phyloP scores from a whole-genome alignment of 257 asterid genomes.

The Echium plantagineum region DNA sequence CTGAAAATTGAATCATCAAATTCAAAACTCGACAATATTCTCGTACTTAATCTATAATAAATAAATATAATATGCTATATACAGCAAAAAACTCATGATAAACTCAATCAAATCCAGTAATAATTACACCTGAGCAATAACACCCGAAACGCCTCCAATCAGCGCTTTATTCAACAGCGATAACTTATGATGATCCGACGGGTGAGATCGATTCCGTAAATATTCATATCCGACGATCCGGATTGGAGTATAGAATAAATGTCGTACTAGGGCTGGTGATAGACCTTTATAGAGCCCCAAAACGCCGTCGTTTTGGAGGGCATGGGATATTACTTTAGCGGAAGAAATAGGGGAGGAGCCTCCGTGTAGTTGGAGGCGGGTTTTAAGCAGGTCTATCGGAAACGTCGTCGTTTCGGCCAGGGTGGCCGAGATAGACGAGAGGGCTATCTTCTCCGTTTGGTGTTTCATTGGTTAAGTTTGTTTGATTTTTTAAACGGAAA shows the following conservation, averaged over 20 bases:
- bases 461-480: too few relatives aligned
- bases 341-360: conserved; percentile 42
- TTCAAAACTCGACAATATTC: too few relatives aligned
- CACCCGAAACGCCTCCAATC: conserved; percentile 73
- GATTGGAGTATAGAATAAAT: conserved; percentile 65
- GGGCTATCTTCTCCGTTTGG: conserved; percentile 28
- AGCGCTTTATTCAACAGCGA: conserved; percentile 45
- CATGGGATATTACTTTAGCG: conserved; percentile 29
- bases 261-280: conserved; percentile 60
- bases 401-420: conserved; percentile 76
- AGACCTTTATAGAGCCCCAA: conserved; percentile 60
- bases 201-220: conserved; percentile 32
- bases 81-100: too few relatives aligned
- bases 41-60: too few relatives aligned
- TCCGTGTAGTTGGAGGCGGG: conserved; percentile 76
- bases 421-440: conserved; percentile 69
- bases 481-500: too few relatives aligned
- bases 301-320: conserved; percentile 46
- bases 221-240: conserved; percentile 73
- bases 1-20: too few relatives aligned
- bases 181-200: conserved; percentile 23
- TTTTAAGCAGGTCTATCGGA: conserved; percentile 73
- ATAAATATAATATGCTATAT: too few relatives aligned
- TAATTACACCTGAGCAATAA: conserved; percentile 92
- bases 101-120: too few relatives aligned